Conservation (phyloP, 148 eudicot species). For the Fagopyrum homotropicum region DNA sequence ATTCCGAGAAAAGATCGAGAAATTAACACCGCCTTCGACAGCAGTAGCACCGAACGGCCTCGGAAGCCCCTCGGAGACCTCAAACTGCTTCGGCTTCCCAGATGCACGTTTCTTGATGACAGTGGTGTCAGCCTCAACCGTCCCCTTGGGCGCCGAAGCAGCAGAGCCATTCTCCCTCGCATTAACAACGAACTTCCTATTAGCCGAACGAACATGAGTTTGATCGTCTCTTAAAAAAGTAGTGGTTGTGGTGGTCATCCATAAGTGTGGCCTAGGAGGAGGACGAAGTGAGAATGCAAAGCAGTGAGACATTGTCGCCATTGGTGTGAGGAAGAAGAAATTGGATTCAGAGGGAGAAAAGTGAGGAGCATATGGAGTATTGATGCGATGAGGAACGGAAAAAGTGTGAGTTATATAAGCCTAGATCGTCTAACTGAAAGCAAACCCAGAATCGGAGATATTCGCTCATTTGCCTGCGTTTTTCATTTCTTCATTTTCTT, state of each 20-base stretch:
- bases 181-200: conserved; percentile 16
- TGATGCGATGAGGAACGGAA: neutral
- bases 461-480: conserved; percentile 7
- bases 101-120: conserved; percentile 31
- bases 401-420: neutral
- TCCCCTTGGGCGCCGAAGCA: neutral
- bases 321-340: neutral
- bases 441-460: neutral
- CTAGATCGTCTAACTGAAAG: conserved; percentile 9
- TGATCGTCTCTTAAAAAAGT: neutral
- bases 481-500: neutral
- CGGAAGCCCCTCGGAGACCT: conserved; percentile 56
- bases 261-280: neutral
- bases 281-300: conserved; percentile 8
- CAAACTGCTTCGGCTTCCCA: conserved; percentile 30
- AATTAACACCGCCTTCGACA: conserved; percentile 76
- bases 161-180: conserved; percentile 23
- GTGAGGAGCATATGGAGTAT: neutral
- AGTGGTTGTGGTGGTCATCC: neutral
- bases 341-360: neutral
- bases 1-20: conserved; percentile 62
- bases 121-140: conserved; percentile 32
- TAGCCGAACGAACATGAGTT: neutral
- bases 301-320: conserved; percentile 11
- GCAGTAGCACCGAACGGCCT: conserved; percentile 71